A percentile compares a stretch with the other conserved stretches of the same genome.
Evolutionary conservation across 148 eudicot species (phyloP).

Genomic region (Rhododendron ovatum): DNA sequence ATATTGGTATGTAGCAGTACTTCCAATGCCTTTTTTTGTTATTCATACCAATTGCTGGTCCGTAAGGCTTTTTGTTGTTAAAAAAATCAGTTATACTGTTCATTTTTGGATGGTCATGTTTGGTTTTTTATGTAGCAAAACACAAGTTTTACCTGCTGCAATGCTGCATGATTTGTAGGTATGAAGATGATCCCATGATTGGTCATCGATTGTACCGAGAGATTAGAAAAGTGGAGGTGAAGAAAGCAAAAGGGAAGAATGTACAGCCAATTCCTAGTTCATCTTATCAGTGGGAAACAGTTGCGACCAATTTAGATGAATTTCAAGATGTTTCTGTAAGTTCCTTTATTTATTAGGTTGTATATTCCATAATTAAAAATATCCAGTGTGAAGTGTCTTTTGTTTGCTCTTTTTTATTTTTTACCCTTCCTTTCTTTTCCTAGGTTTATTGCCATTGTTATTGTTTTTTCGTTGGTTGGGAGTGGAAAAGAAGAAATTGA

Average conservation of each 20-base stretch:
- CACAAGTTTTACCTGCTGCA: not conserved
- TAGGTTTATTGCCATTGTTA: not conserved
- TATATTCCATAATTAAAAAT: not conserved
- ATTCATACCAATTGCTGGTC: not conserved
- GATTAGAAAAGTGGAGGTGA: slow-evolving; percentile 71
- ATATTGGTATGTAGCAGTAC: slow-evolving; percentile 58
- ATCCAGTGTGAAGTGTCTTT: not conserved
- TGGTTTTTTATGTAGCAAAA: not conserved
- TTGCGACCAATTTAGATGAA: slow-evolving; percentile 96
- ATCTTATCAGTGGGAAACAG: slow-evolving; percentile 84
- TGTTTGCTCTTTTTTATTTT: not conserved
- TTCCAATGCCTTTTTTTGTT: not conserved
- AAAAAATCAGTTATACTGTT: not conserved
- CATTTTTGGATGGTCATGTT: not conserved
- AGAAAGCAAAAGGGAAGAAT: slow-evolving; percentile 71
- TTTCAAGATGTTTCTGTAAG: slow-evolving; percentile 93
- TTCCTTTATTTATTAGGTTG: slow-evolving; percentile 10
- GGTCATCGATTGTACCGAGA: slow-evolving; percentile 96
- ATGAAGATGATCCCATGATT: slow-evolving; percentile 83
- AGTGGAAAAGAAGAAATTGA: not conserved
- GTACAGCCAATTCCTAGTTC: slow-evolving; percentile 69
- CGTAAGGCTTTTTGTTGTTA: not conserved
- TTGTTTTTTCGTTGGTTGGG: not conserved
- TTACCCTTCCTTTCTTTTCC: not conserved
- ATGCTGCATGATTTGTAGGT: slow-evolving; percentile 44